Evolutionary conservation across 2,329 filamentous ascomycete genomes (phyloP).

Genomic region (Diaporthe sp.): DNA sequence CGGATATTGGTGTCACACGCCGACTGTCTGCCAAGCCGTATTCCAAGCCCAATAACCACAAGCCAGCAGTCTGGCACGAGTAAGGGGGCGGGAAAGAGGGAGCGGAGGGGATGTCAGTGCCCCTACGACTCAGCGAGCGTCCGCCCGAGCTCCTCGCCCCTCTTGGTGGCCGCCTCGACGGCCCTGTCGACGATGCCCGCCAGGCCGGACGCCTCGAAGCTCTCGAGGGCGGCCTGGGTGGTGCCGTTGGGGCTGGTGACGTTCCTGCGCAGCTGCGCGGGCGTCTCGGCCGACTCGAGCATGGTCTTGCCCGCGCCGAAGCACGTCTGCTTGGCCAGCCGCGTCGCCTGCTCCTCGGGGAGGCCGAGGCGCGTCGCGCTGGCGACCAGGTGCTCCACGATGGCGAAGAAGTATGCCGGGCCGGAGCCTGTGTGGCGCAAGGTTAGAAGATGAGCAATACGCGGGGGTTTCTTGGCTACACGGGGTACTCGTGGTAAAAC

Average conservation of each 20-base stretch:
- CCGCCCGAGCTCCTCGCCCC: constrained; percentile 57
- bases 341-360: constrained; percentile 60
- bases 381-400: constrained; percentile 63
- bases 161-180: constrained; percentile 58
- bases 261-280: constrained; percentile 61
- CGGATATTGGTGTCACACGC: not conserved
- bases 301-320: constrained; percentile 66
- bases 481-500: no score
- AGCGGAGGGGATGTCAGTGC: no score
- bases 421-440: constrained; percentile 55
- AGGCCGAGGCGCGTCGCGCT: constrained; percentile 59
- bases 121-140: constrained; percentile 27
- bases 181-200: constrained; percentile 58
- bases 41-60: no score
- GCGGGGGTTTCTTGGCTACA: no score
- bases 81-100: not conserved
- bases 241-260: constrained; percentile 67
- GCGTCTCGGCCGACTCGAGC: constrained; percentile 58
- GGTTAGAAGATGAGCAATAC: not conserved
- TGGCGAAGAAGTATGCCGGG: constrained; percentile 66
- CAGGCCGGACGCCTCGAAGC: constrained; percentile 59
- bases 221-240: constrained; percentile 62
- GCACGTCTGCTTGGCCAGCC: constrained; percentile 63
- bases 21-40: not conserved
- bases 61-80: not conserved